Base-by-base conservation (phyloP, 495 filamentous ascomycete genomes). In the Bryoglossum gracile region DNA sequence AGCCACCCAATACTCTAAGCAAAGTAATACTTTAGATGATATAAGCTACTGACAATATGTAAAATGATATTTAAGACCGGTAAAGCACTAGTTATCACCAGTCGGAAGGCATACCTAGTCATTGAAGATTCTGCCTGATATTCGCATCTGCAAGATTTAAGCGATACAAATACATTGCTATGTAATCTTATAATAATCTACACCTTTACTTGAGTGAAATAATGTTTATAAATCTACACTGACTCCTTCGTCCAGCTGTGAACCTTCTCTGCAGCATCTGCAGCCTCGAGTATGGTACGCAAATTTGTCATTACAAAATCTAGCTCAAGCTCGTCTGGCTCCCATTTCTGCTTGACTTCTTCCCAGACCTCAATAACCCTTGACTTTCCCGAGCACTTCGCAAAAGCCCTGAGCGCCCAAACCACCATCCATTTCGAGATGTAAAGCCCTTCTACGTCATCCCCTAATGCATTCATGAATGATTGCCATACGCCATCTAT, bases 401-500 rank as follows among this genome's bases (percentile, higher is more conserved):
- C 50, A 51, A 77, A 76, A 11, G 75, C 75, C 23, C 59, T 62
- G 13, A 79, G 53, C 2, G 62, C 61, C 64, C 69, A 74, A 22
- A 69, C 53, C 14, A 61, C 73, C 62, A 77, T 60, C 73, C 73
- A 76, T 3, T 63, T 66, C 47, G 60, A 68, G 23, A 77, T 66
- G 44, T 68, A 65, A 11, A 79, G 51, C 48, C 19, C 56, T 54
- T 11, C 43, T 30, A 21, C 41, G 2, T 35, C 21, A 10, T 60
- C 56, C 24, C 75, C 74, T 4, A 74, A 37, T 4, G 69, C 65
- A 1, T 55, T 25, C 3, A 77, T 23, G 18, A 75, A 65, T 3
- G 73, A 67, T 1, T 56, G 43, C 60, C 64, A 76, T 26, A 77
- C 72, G 39, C 59, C 66, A 41, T 74, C 66, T 11, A 90, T 70